Evolutionary conservation across 306 rosid species (phyloP), one percentile per base, ranked within the genome.

Genomic region (Prunus mume): DNA sequence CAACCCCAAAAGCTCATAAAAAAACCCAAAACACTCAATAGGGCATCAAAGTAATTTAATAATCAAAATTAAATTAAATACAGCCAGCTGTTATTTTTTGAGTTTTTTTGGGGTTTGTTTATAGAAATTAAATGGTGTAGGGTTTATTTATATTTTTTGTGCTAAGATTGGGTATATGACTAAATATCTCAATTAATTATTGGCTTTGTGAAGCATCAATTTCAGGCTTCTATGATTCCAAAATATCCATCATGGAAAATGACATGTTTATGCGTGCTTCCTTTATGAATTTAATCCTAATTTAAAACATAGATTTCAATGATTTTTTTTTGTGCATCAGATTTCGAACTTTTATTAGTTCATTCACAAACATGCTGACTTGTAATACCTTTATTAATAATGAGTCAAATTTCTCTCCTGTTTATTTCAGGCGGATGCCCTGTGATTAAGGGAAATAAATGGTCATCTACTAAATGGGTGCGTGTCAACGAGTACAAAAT

Each of bases 401-500:
- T 72, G 20, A 54, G 43, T 62, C 13, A 19, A 54, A 58, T 30
- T 46, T 24, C 5, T 49, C 69, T 81, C 79, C 5, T 74, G 45
- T 83, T 67, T 25, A 70, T 78, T 90, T 77, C 90, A 96, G 99
- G 99, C 80, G 99, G 99, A 66, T 96, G 99, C 77, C 97, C 98
- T 2, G 97, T 96, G 80, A 91, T 96, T 76, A 88, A 75, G 82
- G 99, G 99, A 69, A 96, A 96, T 68, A 96, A 96, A 83, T 96
- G 99, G 99, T 96, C 99, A 73, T 76, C 90, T 84, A 96, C 99
- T 54, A 96, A 96, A 82, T 96, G 99, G 99, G 61, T 96, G 38
- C 98, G 91, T 27, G 93, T 93, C 54, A 73, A 43, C 4, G 99
- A 93, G 74, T 93, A 93, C 90, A 83, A 77, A 83, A 76, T 74